Conservation (phyloP, 108 stramenopile species). For the Pseudonitzschia delicatissima region DNA sequence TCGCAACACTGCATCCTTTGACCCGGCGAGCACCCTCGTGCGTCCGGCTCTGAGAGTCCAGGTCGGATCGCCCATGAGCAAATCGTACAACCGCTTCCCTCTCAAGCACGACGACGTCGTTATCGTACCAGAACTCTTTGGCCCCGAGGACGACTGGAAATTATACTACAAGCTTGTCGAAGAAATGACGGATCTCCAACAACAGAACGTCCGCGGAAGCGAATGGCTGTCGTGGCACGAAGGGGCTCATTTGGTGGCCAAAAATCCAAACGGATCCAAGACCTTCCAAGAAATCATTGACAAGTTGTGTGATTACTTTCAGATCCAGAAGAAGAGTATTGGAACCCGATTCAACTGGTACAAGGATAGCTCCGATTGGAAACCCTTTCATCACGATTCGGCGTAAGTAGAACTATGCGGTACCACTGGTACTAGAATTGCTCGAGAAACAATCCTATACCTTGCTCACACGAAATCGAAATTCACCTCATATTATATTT, state of each 20-base stretch:
- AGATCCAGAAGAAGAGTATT: slow-evolving; percentile 40
- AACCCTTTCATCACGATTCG: slow-evolving; percentile 90
- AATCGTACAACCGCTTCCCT: slow-evolving; percentile 25
- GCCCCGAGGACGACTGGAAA: slow-evolving; percentile 63
- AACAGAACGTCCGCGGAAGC: slow-evolving; percentile 20
- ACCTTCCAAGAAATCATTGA: slow-evolving; percentile 64
- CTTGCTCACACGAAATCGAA: neutral
- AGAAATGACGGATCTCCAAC: slow-evolving; percentile 67
- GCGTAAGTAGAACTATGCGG: slow-evolving; percentile 36
- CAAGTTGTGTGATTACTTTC: slow-evolving; percentile 71
- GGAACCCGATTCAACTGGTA: slow-evolving; percentile 90
- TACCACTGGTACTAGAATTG: neutral
- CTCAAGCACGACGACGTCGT: slow-evolving; percentile 86
- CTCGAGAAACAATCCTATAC: neutral
- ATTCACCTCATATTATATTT: neutral
- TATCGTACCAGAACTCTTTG: slow-evolving; percentile 87
- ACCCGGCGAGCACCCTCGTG: slow-evolving; percentile 68
- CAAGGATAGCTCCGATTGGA: slow-evolving; percentile 79
- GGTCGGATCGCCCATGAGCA: slow-evolving; percentile 29
- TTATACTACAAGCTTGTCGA: slow-evolving; percentile 74
- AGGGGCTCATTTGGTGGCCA: slow-evolving; percentile 78
- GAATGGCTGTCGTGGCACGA: slow-evolving; percentile 86
- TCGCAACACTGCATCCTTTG: slow-evolving; percentile 73
- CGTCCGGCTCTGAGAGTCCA: slow-evolving; percentile 65
- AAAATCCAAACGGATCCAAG: slow-evolving; percentile 57